Conservation (phyloP, 306 rosid genomes). For the Gleditsia sinensis region DNA sequence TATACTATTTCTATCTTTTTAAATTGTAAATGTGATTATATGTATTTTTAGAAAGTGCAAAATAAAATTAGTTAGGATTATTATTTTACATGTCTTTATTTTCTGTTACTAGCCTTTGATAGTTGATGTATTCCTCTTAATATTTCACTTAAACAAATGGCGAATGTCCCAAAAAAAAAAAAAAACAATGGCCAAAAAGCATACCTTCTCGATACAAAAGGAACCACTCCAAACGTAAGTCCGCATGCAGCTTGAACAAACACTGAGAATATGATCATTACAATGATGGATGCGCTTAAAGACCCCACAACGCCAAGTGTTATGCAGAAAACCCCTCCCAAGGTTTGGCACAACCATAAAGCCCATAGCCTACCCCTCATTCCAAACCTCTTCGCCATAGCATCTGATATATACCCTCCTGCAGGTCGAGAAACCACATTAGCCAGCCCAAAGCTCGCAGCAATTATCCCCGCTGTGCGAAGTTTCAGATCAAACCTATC, state of each 20-base stretch:
- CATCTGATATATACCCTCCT: constrained; percentile 74
- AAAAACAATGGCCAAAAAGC: no score
- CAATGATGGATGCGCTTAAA: constrained; percentile 53
- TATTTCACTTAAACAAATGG: no score
- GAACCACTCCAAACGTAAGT: constrained; percentile 91
- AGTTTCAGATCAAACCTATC: constrained; percentile 74
- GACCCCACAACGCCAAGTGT: constrained; percentile 59
- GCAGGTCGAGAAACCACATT: constrained; percentile 71
- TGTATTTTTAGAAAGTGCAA: no score
- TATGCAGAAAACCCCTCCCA: constrained; percentile 74
- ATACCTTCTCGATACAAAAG: constrained; percentile 88
- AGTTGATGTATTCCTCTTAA: no score
- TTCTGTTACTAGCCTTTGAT: no score
- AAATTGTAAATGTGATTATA: no score
- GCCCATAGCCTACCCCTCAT: constrained; percentile 93
- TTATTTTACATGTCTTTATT: no score
- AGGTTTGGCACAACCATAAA: constrained; percentile 65
- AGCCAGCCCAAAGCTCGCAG: constrained; percentile 81
- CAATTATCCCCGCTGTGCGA: constrained; percentile 74
- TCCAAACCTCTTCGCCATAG: constrained; percentile 61
- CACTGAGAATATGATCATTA: constrained; percentile 75
- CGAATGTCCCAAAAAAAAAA: no score
- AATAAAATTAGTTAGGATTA: no score
- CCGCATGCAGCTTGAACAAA: constrained; percentile 93
- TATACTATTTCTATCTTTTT: no score